These are phyloP conservation scores for Xylaria sp. DNA, from an alignment of 2,329 filamentous ascomycete genomes.

Conservation along the genomic window DNA sequence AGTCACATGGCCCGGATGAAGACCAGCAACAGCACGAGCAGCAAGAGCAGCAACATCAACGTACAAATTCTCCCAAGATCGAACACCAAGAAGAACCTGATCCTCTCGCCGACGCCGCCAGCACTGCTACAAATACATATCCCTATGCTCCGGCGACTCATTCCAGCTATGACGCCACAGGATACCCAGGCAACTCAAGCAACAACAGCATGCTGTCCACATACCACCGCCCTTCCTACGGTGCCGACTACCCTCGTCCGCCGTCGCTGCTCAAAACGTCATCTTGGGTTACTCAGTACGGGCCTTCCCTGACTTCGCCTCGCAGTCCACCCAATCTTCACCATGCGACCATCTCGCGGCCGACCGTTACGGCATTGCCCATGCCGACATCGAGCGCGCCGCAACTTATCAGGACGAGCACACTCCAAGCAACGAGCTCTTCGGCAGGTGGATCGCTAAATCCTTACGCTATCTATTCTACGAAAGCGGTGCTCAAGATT, in stretches of 20 bases:
- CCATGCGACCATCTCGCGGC: constrained; percentile 51
- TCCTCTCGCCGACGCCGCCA: constrained; percentile 35
- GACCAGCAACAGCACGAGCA: constrained; percentile 41
- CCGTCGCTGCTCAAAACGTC: constrained; percentile 45
- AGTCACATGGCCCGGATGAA: constrained; percentile 51
- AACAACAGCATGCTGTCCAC: constrained; percentile 61
- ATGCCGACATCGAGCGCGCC: constrained; percentile 54
- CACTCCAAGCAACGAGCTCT: constrained; percentile 48
- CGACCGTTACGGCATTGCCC: constrained; percentile 55
- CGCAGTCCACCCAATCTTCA: constrained; percentile 49
- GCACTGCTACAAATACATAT: constrained; percentile 60
- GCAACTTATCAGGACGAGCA: constrained; percentile 62
- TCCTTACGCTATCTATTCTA: constrained; percentile 79
- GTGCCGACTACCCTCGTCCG: constrained; percentile 53
- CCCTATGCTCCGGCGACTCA: constrained; percentile 61
- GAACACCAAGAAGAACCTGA: constrained; percentile 34
- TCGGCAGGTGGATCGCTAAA: constrained; percentile 63
- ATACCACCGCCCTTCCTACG: constrained; percentile 59
- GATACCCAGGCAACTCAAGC: constrained; percentile 43
- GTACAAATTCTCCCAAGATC: constrained; percentile 48
- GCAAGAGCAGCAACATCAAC: constrained; percentile 45
- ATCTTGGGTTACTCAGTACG: constrained; percentile 52
- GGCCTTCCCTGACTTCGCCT: constrained; percentile 47
- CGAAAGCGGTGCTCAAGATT: constrained; percentile 85
- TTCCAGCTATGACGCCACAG: constrained; percentile 45